A percentile compares a stretch with the other conserved stretches of the same genome.
Conservation (phyloP, 208 protist species). For the Leishmania guyanensis region DNA sequence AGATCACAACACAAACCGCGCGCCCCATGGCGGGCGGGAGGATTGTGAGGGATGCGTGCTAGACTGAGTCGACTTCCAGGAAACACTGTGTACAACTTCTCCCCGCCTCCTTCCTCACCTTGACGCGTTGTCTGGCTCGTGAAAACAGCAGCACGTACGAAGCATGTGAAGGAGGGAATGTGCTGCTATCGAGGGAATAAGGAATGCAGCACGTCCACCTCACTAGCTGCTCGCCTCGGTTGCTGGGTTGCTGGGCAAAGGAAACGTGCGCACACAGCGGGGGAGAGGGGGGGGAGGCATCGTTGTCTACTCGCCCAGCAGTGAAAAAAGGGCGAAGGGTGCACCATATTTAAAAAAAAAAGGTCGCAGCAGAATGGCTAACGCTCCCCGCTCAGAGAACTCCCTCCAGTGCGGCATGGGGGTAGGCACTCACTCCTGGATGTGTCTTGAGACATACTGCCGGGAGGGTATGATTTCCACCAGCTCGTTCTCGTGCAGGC, state of each 20-base stretch:
- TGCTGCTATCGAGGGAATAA: neutral
- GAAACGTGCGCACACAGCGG: neutral
- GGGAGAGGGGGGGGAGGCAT: neutral
- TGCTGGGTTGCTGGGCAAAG: neutral
- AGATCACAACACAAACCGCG: neutral
- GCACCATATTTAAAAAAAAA: neutral
- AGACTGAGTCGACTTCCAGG: neutral
- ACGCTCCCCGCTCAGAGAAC: neutral
- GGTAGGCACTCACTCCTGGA: neutral
- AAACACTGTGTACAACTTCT: neutral
- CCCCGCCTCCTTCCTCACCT: neutral
- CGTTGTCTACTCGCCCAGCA: neutral
- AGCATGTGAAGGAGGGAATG: neutral
- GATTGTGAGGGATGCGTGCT: neutral
- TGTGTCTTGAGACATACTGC: neutral
- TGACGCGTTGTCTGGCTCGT: neutral
- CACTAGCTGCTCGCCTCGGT: neutral
- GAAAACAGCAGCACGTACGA: neutral
- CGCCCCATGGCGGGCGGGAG: no score
- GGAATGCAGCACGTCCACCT: neutral
- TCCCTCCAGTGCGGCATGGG: no score
- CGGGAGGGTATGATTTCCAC: conserved; percentile 10
- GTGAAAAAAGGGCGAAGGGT: neutral
- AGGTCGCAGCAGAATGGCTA: neutral
- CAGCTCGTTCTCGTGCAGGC: conserved; percentile 14